Evolutionary conservation across 2,329 filamentous ascomycete genomes (phyloP), one percentile per base, ranked within the genome.

Genomic region (Mollisiaceae sp.): DNA sequence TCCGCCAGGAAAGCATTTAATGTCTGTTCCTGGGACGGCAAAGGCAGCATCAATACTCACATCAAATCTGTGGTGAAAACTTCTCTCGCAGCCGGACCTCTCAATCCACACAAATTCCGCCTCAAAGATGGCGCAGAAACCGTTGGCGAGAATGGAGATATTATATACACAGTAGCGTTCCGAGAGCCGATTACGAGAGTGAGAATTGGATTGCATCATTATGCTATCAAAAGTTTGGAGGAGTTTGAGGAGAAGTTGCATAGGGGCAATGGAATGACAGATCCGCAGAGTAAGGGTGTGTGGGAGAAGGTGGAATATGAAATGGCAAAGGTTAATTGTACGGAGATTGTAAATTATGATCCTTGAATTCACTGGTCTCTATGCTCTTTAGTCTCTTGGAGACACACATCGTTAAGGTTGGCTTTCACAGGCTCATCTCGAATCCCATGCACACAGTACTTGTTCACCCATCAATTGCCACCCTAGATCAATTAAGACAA

Each of bases 31-130:
- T 69, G 62, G 32, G 74, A 76, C 41, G 71, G 70, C 54, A 65
- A 62, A 39, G 62, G 59, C 11, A 69, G 68, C 2, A 71, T 73
- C 54, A 77, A 77, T 55, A 64, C 63, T 20, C 73, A 76, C 61
- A 72, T 77, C 67, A 77, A 77, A 68, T 72, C 71, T 12, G 74
- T 77, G 55, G 74, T 76, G 14, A 75, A 74, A 58, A 73, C 69
- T 8, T 69, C 69, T 24, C 65, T 71, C 57, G 73, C 69, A 58
- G 65, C 63, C 2, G 55, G 58, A 8, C 39, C 67, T 11, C 38
- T 66, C 8, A 73, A 72, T 36, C 72, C 72, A 5, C 73, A 76
- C 50, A 69, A 72, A 45, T 74, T 76, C 68, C 18, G 41, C 36
- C 65, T 71, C 8, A 56, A 39, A 15, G 18, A 11, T n/a, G 71